Conservation (phyloP, 2,329 filamentous ascomycete species). For the Boeremia exigua region DNA sequence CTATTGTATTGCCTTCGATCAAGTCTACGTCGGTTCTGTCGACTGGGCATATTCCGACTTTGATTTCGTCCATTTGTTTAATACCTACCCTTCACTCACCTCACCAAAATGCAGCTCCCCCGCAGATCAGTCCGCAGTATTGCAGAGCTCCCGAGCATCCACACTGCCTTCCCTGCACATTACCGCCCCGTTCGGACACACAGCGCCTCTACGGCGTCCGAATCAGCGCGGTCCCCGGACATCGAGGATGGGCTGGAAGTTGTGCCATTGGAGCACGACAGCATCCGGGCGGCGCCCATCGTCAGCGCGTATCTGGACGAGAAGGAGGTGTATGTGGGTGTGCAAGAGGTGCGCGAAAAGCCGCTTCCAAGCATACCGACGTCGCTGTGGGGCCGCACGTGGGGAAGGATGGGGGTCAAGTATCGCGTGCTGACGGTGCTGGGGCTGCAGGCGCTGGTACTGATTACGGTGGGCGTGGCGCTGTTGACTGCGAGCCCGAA, state of each 20-base stretch:
- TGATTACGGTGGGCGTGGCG: conserved; percentile 25
- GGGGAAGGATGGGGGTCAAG: conserved; percentile 29
- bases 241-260: conserved; percentile 41
- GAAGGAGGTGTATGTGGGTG: conserved; percentile 34
- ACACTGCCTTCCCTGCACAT: conserved; percentile 31
- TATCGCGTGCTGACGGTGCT: conserved; percentile 31
- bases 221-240: conserved; percentile 18
- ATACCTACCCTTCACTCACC: conserved; percentile 1
- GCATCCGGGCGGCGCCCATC: conserved; percentile 32
- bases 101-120: conserved; percentile 33
- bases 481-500: conserved; percentile 20
- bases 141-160: conserved; percentile 36
- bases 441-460: conserved; percentile 24
- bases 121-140: conserved; percentile 31
- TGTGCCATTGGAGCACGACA: conserved; percentile 37
- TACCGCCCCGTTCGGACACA: conserved; percentile 16
- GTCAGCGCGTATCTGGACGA: conserved; percentile 34
- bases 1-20: neutral
- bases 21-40: too few relatives aligned
- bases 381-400: conserved; percentile 31
- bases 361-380: conserved; percentile 33
- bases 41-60: too few relatives aligned
- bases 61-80: conserved; percentile 6
- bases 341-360: conserved; percentile 21
- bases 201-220: conserved; percentile 19